Base-by-base conservation (phyloP, 2,329 filamentous ascomycete genomes). In the Chaetoscypha palmicola region DNA sequence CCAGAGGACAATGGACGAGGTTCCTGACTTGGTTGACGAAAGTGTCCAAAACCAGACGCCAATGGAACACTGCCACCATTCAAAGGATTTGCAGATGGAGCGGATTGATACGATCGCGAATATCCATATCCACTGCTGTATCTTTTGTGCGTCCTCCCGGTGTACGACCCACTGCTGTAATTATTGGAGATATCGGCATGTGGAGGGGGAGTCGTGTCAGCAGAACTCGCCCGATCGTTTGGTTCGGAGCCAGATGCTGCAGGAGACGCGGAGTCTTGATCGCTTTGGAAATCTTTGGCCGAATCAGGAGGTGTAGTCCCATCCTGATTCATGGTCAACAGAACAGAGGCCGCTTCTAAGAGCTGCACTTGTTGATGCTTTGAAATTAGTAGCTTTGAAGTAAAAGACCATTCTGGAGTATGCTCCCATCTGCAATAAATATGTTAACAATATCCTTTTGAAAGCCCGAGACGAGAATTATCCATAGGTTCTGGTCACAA, bases 361-460 rank as follows among this genome's bases (percentile, higher is more conserved):
- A 98, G 77, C 66, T 98, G 92, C 41, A 98, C 92, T 71, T 98
- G 92, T 69, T 98, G 92, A 67, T 98, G 92, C 76, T 98, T 98
- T 58, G 91, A 97, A 59, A 98, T 97, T 64, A 97, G 81, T 63
- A 97, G 75, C 70, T 97, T 97, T 58, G 92, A 97, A 44, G 92
- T 98, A 64, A 84, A 83, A 41, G 90, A 86, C 92, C 92, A 98
- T 71, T 95, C 88, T 56, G 92, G 91, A 65, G 94, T 94, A 69
- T 98, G 92, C 72, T 98, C 92, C 92, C 92, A 98, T 76, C 91
- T 98, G 79, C 62, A 54, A 66, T 43, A 53, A 60, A 56, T 57
- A 51, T 24, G 59, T 63, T 59, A 62, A 59, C 54, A 59, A 55
- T 49, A 44, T 46, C 55, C 57, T 55, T 54, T 44, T 43, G 46